A percentile compares a stretch with the other conserved stretches of the same genome.
phyloP scores from a whole-genome alignment of 192 early-diverging fungal species.

The Podila horticola region DNA sequence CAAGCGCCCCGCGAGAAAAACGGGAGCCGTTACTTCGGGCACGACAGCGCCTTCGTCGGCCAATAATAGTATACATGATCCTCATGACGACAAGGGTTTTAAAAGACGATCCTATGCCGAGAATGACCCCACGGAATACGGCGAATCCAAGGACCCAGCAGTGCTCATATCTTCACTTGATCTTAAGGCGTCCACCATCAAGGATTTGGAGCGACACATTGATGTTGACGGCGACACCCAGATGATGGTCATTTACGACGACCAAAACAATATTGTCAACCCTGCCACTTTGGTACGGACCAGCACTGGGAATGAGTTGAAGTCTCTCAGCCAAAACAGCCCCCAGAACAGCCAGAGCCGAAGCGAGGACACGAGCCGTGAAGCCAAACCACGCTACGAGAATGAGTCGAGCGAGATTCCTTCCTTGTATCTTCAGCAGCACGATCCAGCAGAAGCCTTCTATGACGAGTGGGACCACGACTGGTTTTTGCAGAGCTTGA shows the following conservation, averaged over 20 bases:
- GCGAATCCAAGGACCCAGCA: neutral
- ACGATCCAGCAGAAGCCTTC: neutral
- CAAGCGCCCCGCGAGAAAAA: neutral
- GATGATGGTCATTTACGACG: conserved; percentile 23
- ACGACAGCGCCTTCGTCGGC: neutral
- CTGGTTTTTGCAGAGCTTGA: conserved; percentile 13
- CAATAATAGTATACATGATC: neutral
- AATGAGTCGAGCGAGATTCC: neutral
- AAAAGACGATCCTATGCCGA: neutral
- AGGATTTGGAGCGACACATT: conserved; percentile 4
- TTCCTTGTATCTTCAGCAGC: neutral
- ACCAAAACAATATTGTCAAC: conserved; percentile 14
- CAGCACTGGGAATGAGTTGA: neutral
- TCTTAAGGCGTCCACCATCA: conserved; percentile 6
- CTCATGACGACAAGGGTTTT: neutral
- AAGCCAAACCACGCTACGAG: neutral
- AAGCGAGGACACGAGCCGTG: neutral
- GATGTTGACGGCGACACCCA: conserved; percentile 4
- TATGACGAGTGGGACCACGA: conserved; percentile 27
- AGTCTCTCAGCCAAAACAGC: neutral
- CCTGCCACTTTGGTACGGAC: neutral
- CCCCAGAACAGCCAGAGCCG: neutral
- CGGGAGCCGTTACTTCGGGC: neutral
- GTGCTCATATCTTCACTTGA: neutral
- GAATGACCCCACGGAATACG: neutral